Evolutionary conservation across 1,284 basidiomycete genomes (phyloP).

Genomic region (Waitea zeae): DNA sequence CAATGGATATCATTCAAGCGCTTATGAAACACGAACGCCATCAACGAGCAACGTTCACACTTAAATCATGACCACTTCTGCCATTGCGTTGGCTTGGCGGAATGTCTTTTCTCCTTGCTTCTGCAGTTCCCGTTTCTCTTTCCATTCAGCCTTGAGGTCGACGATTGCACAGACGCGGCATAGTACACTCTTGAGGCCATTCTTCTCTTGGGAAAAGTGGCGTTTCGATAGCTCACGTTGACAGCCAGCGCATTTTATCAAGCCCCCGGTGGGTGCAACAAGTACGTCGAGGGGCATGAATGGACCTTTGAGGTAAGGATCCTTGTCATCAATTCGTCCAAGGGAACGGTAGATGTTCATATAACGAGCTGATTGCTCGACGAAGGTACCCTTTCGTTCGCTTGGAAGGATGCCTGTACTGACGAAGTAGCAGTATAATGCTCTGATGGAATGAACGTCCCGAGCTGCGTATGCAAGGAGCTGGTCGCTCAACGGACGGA

Average conservation of each 20-base stretch:
- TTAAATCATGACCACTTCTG: no score
- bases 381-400: slow-evolving; percentile 7
- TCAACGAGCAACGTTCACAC: no score
- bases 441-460: slow-evolving; percentile 21
- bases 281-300: background rate
- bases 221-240: background rate
- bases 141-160: background rate
- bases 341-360: slow-evolving; percentile 8
- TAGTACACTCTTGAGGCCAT: background rate
- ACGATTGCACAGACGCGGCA: background rate
- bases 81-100: no score
- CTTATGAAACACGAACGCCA: no score
- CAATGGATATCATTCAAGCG: no score
- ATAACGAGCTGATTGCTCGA: slow-evolving; percentile 9
- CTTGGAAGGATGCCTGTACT: slow-evolving; percentile 14
- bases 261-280: background rate
- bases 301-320: slow-evolving; percentile 5
- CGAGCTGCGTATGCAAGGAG: slow-evolving; percentile 22
- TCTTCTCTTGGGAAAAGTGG: background rate
- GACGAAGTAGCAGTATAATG: slow-evolving; percentile 18
- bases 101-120: no score
- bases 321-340: slow-evolving; percentile 6
- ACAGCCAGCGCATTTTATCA: background rate
- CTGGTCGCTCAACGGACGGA: slow-evolving; percentile 16
- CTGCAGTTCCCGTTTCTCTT: background rate